Evolutionary conservation across 257 asterid species (phyloP), one percentile per base, ranked within the genome.

Genomic region (Solanum ossicruentum): DNA sequence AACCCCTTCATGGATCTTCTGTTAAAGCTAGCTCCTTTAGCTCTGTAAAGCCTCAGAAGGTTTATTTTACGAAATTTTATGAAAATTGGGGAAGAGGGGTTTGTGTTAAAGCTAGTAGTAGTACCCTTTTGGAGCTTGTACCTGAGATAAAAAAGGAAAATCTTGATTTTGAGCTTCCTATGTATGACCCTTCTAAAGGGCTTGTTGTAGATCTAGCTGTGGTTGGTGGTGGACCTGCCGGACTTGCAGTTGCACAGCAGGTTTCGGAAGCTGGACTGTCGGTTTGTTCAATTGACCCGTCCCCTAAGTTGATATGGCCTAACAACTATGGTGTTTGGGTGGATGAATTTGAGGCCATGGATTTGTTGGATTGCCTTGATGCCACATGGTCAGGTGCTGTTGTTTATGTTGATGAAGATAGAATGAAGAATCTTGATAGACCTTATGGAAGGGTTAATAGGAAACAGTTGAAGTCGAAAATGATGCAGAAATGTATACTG

Each of bases 271-370:
- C 99, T 5, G 98, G 99, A 73, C 94, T 95, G 26, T 91, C 98
- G 1, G 98, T 97, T 87, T 94, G 97, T 91, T 97, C 97, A 1
- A 93, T 95, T 81, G 99, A 97, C 75, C 98, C 99, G 12, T 97
- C 92, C 41, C 99, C 98, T 4, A 91, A 92, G 81, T 65, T 97
- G 88, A 94, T 97, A 71, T 97, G 99, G 99, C 98, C 99, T 10
- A 97, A 95, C 61, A 97, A 95, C 71, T 97, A 97, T 88, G 99
- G 98, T 61, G 99, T 97, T 51, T 97, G 98, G 99, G 98, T 97
- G 61, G 99, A 97, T 89, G 99, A 97, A 84, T 97, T 97, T 83
- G 99, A 97, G 89, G 98, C 98, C 85, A 95, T 97, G 98, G 98
- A 94, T 88, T 91, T 97, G 90, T 85, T 97, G 87, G 99, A 97